Base-by-base conservation (phyloP, 352 stramenopile genomes). In the Phytophthora sp. region DNA sequence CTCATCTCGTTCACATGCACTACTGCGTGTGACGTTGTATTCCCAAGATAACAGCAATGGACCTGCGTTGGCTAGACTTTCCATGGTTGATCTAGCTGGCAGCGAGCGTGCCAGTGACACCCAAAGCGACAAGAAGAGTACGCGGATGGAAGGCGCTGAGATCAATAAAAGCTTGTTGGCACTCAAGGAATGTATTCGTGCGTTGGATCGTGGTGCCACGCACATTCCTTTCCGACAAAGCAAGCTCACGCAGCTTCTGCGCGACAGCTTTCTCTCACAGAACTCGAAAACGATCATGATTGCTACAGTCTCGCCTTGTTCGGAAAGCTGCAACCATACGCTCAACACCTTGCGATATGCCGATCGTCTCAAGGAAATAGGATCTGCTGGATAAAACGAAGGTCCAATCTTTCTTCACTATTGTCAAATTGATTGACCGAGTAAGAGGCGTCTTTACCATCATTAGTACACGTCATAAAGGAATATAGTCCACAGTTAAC, bases 181-280 rank as follows among this genome's bases (percentile, higher is more conserved):
- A n/a, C 76, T 99, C 6, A 99, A 99, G 64, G 96, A 99, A 69
- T 97, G 97, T 27, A 97, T 99, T 61, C 88, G 96, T n/a, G 93
- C 94, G n/a, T 62, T 99, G 27, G 90, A 97, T 39, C 86, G 91
- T 32, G 83, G 80, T 55, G 83, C 67, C 18, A 86, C 54, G 6
- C 94, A 98, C 58, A 94, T 98, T 46, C 95, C 95, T 11, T 99
- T 98, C 69, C 87, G 97, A 42, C 94, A 95, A 57, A 97, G 84
- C 69, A 98, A 98, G 66, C 85, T 99, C 18, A 99, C 95, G 11
- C 95, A 98, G 66, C 79, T 99, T 4, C 77, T 99, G 18, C 77
- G 84, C 12, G 81, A 92, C 48, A 91, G 88, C 56, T 98, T 99
- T 76, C 78, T 98, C 6, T 95, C 91, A 9, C 83, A 96, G 31